Evolutionary conservation across 148 eudicot genomes (phyloP).

Genomic region (Tetragonia tetragonoides): DNA sequence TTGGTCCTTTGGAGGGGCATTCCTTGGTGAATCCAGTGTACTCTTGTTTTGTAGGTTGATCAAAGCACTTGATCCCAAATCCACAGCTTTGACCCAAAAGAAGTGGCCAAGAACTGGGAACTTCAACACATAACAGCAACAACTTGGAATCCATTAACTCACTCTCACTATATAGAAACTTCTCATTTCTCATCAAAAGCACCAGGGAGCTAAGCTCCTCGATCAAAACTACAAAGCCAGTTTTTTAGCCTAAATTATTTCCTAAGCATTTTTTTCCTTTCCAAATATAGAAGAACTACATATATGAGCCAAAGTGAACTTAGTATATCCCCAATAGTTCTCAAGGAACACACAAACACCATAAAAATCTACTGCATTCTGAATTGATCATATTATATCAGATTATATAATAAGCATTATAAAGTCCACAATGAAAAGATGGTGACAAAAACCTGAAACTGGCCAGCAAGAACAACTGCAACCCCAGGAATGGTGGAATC

Average conservation of each 20-base stretch:
- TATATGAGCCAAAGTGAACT: neutral
- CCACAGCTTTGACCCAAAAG: too few relatives aligned
- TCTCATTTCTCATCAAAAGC: neutral
- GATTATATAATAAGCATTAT: neutral
- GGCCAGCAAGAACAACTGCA: constrained; percentile 94
- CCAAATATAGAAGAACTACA: neutral
- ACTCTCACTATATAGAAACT: neutral
- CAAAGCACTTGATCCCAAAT: too few relatives aligned
- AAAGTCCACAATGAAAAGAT: neutral
- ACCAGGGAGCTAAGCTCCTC: neutral
- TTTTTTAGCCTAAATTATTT: neutral
- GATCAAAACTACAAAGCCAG: neutral
- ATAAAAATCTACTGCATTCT: neutral
- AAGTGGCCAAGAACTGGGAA: neutral
- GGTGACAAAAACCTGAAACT: constrained; percentile 59
- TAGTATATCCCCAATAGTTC: neutral
- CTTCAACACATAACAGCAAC: neutral
- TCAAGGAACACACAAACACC: neutral
- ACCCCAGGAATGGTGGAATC: constrained; percentile 67
- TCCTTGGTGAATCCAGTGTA: too few relatives aligned
- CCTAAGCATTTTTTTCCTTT: too few relatives aligned
- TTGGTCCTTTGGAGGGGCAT: too few relatives aligned
- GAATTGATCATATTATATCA: constrained; percentile 7
- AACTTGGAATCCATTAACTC: neutral
- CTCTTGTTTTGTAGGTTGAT: too few relatives aligned